A percentile compares a stretch with the other conserved stretches of the same genome.
These are phyloP conservation scores for Monascus purpureus DNA, from an alignment of 495 filamentous ascomycete species.

Conservation along the genomic window DNA sequence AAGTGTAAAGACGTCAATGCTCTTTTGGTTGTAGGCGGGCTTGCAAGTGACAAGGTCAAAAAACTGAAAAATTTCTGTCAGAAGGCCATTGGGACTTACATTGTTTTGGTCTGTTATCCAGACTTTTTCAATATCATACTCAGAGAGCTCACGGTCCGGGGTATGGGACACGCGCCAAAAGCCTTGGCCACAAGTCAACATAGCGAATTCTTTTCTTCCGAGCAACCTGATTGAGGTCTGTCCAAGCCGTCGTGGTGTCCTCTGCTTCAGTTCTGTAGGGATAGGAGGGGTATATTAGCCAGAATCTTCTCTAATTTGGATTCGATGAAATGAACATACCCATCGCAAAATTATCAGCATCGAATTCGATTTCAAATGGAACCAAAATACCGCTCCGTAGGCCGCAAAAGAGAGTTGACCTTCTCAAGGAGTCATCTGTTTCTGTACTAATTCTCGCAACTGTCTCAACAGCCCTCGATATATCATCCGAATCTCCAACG, in stretches of 20 bases:
- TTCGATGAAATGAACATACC: conserved; percentile 19
- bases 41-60: conserved; percentile 3
- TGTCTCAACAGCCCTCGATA: conserved; percentile 27
- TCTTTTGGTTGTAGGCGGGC: conserved; percentile 27
- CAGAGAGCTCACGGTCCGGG: conserved; percentile 7
- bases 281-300: no score
- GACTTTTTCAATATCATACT: conserved; percentile 18
- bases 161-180: conserved; percentile 25
- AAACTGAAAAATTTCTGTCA: no score
- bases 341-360: conserved; percentile 6
- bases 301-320: no score
- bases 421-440: conserved; percentile 2
- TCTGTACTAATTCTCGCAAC: conserved; percentile 13
- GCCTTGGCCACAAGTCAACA: conserved; percentile 25
- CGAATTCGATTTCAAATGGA: conserved; percentile 15
- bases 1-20: conserved; percentile 20
- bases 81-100: conserved; percentile 13
- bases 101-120: conserved; percentile 34
- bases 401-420: conserved; percentile 24
- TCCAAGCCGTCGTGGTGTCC: conserved; percentile 15
- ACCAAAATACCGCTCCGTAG: conserved; percentile 30
- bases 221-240: conserved; percentile 25
- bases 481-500: conserved; percentile 9
- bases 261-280: conserved; percentile 20
- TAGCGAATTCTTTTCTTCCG: conserved; percentile 11